Base-by-base conservation (phyloP, 768 basidiomycete genomes). In the Naganishia antarctica region DNA sequence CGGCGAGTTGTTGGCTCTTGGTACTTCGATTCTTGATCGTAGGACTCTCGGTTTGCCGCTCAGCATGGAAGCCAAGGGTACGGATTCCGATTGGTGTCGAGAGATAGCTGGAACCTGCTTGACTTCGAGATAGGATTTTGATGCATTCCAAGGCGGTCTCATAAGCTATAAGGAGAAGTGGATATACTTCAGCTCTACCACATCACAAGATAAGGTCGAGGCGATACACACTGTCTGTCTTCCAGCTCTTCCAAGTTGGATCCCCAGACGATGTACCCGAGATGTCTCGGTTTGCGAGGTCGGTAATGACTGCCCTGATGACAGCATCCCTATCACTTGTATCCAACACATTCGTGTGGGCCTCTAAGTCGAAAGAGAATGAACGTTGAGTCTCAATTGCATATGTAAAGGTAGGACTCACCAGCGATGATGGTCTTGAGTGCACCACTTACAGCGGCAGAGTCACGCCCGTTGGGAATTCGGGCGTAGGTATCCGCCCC, bases 81-180 rank as follows among this genome's bases (percentile, higher is more conserved):
- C 32, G 18, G 5, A 40, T 40, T 23, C 23, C 23, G 53, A 18
- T 5, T n/a, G 53, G 23, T 23, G 53, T 37, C 3, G 53, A 57
- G 34, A 57, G 53, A 4, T 34, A 40, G 53, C 53, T 57, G 12
- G 34, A 40, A 16, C 53, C 53, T 13, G 53, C 53, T 2, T 37
- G 34, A 37, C 53, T 57, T 18, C 53, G 53, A 13, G 32, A n/a
- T 13, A 57, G 37, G 7, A 57, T 34, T 40, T 57, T 57, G 53
- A 57, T 15, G n/a, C 53, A 57, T 57, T 57, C 53, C 1, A 57
- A 23, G 23, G 37, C 53, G n/a, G n/a, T 37, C 13, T 57, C 37
- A 26, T 57, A 57, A 1, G 53, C 53, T 57, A 34, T 26, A 26
- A 29, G 11, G 5, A 44, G 9, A 40, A 21, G 7, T 21, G 32